Percentiles rank a stretch among this genome's conserved stretches.
These are phyloP conservation scores for Cladorrhinum samala DNA, from an alignment of 495 filamentous ascomycete genomes.

Conservation along the genomic window DNA sequence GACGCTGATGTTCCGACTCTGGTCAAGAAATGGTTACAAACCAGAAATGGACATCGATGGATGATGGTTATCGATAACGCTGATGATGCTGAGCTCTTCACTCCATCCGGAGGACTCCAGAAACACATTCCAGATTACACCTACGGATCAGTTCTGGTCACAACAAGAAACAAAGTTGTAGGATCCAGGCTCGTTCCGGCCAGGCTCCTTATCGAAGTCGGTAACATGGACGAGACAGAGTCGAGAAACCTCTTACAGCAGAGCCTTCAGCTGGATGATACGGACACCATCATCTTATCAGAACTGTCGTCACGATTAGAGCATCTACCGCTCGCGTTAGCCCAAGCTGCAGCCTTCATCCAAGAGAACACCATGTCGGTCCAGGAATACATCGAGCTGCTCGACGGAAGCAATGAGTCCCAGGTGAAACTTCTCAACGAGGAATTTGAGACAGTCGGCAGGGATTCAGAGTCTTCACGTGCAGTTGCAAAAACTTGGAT, in stretches of 20 bases:
- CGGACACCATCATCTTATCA: neutral
- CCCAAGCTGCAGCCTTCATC: constrained; percentile 46
- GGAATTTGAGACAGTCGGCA: constrained; percentile 16
- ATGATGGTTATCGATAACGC: constrained; percentile 49
- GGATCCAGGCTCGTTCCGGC: constrained; percentile 19
- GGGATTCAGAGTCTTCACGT: constrained; percentile 25
- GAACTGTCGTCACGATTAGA: constrained; percentile 33
- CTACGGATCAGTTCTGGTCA: constrained; percentile 35
- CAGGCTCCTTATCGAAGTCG: constrained; percentile 17
- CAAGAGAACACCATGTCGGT: constrained; percentile 31
- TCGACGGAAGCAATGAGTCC: constrained; percentile 20
- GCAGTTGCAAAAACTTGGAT: constrained; percentile 34
- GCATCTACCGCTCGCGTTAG: constrained; percentile 42
- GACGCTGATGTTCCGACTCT: constrained; percentile 30
- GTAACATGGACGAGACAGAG: constrained; percentile 28
- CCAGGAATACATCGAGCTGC: constrained; percentile 28
- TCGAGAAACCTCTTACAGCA: constrained; percentile 14
- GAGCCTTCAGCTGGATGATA: constrained; percentile 3
- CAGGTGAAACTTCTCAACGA: constrained; percentile 20
- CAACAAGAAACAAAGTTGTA: constrained; percentile 31
- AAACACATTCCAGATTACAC: constrained; percentile 31
- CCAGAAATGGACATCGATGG: constrained; percentile 36
- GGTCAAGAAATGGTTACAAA: constrained; percentile 33
- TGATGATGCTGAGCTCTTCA: constrained; percentile 39
- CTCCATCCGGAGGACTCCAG: constrained; percentile 10